Evolutionary conservation across 1,284 basidiomycete genomes (phyloP), one percentile per base, ranked within the genome.

Genomic region (Mycena sp.): DNA sequence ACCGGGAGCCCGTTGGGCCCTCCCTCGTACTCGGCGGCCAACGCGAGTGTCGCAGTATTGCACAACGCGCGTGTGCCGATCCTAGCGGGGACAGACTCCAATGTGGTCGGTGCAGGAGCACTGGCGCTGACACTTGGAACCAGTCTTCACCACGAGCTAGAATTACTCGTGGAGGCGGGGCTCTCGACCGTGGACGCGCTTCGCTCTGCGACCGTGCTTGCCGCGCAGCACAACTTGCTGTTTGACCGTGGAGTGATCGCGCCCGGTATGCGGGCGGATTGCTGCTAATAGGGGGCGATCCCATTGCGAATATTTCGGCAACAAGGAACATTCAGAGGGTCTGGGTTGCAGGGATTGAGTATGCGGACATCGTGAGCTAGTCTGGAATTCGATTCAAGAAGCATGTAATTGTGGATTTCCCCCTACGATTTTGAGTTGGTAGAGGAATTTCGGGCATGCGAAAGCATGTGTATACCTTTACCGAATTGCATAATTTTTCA

Each of bases 231-330:
- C 17, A 56, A 52, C 28, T 29, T 38, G 23, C 54, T 56, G 2
- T 49, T 48, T 12, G 58, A 60, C 17, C 58, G 58, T 19, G 58
- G 58, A 3, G 41, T 60, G 12, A 17, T 60, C 6, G 58, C 58
- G 3, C 51, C 58, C 4, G 58, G 58, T 4, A 60, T 60, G 51
- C 58, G 58, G 1, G 58, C 51, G 41, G 58, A 60, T 26, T 60
- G 16, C 35, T 60, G 14, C 16, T 60, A 17, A 60, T 60, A 9
- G 46, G 32, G 1, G 58, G 58, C 6, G 51, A 60, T 49, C 58
- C 58, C 0, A 60, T 60, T 9, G 58, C 51, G 35, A 60, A 60
- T 54, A 60, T 60, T 3, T 60, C 58, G 16, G 44, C 44, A 26
- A 60, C 58, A 28, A 5, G 50, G 25, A 11, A 60, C 41, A 54